phyloP scores from a whole-genome alignment of 2,329 filamentous ascomycete species.

The Fusarium tanahbumbuense region DNA sequence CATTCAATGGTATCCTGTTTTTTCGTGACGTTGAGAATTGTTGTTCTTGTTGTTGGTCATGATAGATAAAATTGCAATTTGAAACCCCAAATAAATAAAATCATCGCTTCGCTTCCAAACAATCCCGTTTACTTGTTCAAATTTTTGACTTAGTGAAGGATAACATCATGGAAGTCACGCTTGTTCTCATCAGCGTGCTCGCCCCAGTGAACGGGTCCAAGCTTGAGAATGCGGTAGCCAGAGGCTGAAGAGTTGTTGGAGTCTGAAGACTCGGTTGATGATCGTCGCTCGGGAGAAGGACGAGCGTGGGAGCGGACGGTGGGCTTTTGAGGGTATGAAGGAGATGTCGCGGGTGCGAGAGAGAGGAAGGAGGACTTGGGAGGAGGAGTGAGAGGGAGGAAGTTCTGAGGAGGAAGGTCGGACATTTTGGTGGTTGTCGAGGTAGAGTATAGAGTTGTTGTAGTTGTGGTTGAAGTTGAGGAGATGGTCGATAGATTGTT shows the following conservation, averaged over 20 bases:
- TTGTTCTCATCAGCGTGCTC: conserved; percentile 68
- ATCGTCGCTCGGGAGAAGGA: conserved; percentile 56
- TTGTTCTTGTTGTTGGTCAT: conserved; percentile 1
- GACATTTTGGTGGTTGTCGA: conserved; percentile 34
- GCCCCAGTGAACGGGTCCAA: conserved; percentile 73
- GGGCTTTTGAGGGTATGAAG: conserved; percentile 63
- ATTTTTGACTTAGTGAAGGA: conserved; percentile 51
- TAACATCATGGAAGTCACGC: conserved; percentile 66
- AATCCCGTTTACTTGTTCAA: background rate
- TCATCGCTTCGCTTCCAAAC: conserved; percentile 30
- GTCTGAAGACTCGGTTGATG: conserved; percentile 55
- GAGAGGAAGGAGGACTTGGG: conserved; percentile 61
- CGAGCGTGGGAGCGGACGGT: conserved; percentile 46
- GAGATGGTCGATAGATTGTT: conserved; percentile 36
- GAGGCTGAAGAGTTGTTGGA: conserved; percentile 49
- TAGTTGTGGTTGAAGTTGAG: conserved; percentile 44
- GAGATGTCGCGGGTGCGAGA: conserved; percentile 68
- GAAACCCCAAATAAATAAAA: conserved; percentile 7
- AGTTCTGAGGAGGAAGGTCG: conserved; percentile 44
- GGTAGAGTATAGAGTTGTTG: conserved; percentile 6
- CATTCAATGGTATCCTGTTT: conserved; percentile 6
- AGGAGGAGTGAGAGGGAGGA: conserved; percentile 43
- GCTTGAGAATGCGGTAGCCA: conserved; percentile 68
- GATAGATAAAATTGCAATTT: conserved; percentile 2
- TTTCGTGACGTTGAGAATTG: background rate